Base-by-base conservation (phyloP, 495 filamentous ascomycete species). In the Aspergillus carlsbadensis region DNA sequence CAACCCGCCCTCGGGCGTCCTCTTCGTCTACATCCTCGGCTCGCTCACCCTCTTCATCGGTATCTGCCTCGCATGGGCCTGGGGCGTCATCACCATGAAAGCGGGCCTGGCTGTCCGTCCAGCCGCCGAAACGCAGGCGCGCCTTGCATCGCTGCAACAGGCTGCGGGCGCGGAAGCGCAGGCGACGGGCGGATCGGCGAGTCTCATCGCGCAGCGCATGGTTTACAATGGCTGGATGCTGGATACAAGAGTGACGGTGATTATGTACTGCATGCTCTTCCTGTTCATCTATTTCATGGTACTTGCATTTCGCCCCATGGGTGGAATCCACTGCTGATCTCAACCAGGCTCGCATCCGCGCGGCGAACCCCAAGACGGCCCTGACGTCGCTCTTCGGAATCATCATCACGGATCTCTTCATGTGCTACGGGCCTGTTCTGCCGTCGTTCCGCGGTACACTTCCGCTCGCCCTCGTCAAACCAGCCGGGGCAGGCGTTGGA, bases 71-170 rank as follows among this genome's bases (percentile, higher is more conserved):
- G 70, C 71, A 57, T 75, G 74, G 72, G 72, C 57, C 40, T 77
- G 74, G 74, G 74, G 74, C 50, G 65, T 73, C 13, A 70, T 77
- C 53, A 57, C 61, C 10, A 74, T 71, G 71, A 75, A 74, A 45
- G 74, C 74, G 11, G 72, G 71, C 5, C 46, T 60, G 34, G 74
- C 74, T 2, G 73, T 70, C 18, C 60, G 74, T 34, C 68, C 73
- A 6, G 65, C 63, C 17, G 66, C 68, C 35, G 72, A 71, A 1
- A 74, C 67, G 0, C 65, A 75, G 47, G 71, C 67, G 5, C 53
- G 42, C 51, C 46, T 73, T 1, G 55, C 64, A n/a, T 52, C 64
- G 0, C 54, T 77, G 34, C 65, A 72, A 6, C 66, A 77, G 57
- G 20, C 40, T 10, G 72, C 71, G 0, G 64, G 51, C 6, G 51